Percentiles rank a stretch among this genome's conserved stretches.
Evolutionary conservation across 139 green algal genomes (phyloP).

Genomic region (Pleodorina starrii): DNA sequence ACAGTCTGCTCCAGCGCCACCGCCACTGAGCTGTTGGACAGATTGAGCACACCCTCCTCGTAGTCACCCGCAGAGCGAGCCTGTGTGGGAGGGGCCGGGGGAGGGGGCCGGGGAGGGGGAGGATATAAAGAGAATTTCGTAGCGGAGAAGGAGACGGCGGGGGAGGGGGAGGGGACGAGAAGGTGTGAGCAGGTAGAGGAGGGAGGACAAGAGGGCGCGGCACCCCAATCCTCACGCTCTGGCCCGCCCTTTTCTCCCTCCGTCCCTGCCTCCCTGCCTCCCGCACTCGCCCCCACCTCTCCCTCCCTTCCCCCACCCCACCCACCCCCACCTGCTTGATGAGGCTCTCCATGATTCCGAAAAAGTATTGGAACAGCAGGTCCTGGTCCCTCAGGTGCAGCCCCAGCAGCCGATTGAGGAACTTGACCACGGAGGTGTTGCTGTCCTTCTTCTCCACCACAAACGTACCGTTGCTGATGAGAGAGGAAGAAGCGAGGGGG

Average conservation of each 20-base stretch:
- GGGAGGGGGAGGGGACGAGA: no score
- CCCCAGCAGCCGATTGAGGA: constrained; percentile 66
- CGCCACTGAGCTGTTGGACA: background rate
- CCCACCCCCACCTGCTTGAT: constrained; percentile 54
- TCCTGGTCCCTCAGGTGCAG: constrained; percentile 59
- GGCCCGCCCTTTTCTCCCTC: no score
- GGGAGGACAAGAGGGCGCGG: no score
- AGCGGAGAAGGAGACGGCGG: no score
- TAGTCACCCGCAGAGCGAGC: constrained; percentile 35
- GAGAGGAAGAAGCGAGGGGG: background rate
- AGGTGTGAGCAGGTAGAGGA: no score
- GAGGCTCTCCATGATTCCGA: constrained; percentile 37
- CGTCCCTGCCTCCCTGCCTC: no score
- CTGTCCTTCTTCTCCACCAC: constrained; percentile 16
- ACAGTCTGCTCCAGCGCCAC: background rate
- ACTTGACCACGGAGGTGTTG: constrained; percentile 51
- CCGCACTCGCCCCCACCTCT: no score
- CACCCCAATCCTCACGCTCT: no score
- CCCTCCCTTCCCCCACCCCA: no score
- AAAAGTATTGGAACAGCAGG: constrained; percentile 61
- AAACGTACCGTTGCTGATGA: background rate
- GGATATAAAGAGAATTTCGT: no score
- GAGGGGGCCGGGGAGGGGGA: no score
- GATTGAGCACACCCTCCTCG: constrained; percentile 41
- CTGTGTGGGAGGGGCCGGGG: background rate